Base-by-base conservation (phyloP, 1,284 basidiomycete genomes). In the Fereydounia khargensis region DNA sequence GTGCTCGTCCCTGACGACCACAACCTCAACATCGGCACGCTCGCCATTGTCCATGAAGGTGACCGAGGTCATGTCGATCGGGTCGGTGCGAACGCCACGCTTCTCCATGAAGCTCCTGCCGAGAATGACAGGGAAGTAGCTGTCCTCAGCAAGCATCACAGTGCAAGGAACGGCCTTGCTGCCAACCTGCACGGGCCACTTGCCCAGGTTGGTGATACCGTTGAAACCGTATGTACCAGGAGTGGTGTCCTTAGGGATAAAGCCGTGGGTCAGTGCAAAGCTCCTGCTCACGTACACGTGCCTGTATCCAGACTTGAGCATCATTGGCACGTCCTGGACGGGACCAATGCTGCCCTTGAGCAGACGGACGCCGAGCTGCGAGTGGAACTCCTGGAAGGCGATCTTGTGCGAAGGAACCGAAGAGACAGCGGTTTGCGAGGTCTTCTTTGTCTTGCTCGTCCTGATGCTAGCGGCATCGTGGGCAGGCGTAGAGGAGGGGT, bases 41-140 rank as follows among this genome's bases (percentile, higher is more conserved):
- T 98, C 94, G n/a, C 89, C 89, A 1, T 86, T 91, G 77, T 97
- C 94, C 79, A 91, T 83, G 73, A 94, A 97, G 2, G 89, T 84
- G 21, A 98, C 86, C 34, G 73, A 63, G 11, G 94, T 97, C 44
- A 86, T 86, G 76, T 98, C 94, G 54, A 73, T 61, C 3, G 67
- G 65, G 39, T 71, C 70, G 21, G 73, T 75, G 16, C 73, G 85
- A 62, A 98, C 84, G 63, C 87, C 86, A 65, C 94, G 82, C 71
- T 85, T 85, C 78, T 98, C 95, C 77, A 92, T 87, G 80, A 97
- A 98, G 23, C 88, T 86, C 32, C 94, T 82, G 3, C 94, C 94
- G 2, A 98, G 82, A 17, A 97, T 88, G 38, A 96, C 89, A 66
- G 96, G 92, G 78, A 98, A 98, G 76, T 96, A 92, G 18, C 86